Base-by-base conservation (phyloP, 108 stramenopile genomes). In the Skeletonema tropicum region DNA sequence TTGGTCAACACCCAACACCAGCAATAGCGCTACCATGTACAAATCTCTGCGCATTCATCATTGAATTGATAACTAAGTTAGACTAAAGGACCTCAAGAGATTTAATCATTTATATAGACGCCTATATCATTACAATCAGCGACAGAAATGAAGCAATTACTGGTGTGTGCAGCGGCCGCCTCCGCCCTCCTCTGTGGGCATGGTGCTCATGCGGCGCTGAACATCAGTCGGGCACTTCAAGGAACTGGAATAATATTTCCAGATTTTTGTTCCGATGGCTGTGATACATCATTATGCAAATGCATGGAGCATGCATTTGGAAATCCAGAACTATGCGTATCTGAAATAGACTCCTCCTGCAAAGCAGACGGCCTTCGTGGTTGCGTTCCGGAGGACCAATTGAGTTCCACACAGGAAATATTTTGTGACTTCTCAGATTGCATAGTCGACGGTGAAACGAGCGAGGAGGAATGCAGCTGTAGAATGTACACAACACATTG, bases 331-430 rank as follows among this genome's bases (percentile, higher is more conserved):
- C n/a, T n/a, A n/a, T n/a, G n/a, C n/a, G n/a, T n/a, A n/a, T n/a
- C n/a, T n/a, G n/a, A n/a, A n/a, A n/a, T n/a, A n/a, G n/a, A n/a
- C n/a, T n/a, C n/a, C n/a, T n/a, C n/a, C n/a, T n/a, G n/a, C n/a
- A n/a, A n/a, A n/a, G n/a, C n/a, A 45, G 57, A 17, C 2, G 3
- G 23, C 0, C 26, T 69, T 36, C 31, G 10, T 21, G 12, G 26
- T 38, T 69, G 57, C 36, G 36, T 69, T 5, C 68, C 68, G 17
- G 68, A 58, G n/a, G 17, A 29, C 11, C 21, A 58, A 17, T 14
- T 38, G 38, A 19, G 10, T 13, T 36, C 55, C 6, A 39, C 57
- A 11, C 15, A 69, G 33, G 15, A 36, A 0, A 21, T 69, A 13
- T 58, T 39, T 12, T 69, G 68, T 58, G 35, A 36, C 14, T n/a